phyloP scores from a whole-genome alignment of 169 alveolate species.

The Cryptosporidium sp. region DNA sequence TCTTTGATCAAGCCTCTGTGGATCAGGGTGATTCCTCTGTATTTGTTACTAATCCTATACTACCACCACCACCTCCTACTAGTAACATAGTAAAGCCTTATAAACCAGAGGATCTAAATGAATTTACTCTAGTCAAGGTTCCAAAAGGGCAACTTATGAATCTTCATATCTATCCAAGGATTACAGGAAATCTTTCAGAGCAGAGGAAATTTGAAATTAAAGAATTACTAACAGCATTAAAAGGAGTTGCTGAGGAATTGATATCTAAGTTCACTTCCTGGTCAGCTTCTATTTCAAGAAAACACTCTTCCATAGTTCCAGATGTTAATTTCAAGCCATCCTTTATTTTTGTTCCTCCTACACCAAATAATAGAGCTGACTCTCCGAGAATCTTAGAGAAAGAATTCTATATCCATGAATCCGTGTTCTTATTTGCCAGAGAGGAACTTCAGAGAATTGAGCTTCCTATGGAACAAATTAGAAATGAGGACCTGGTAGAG shows the following conservation, averaged over 20 bases:
- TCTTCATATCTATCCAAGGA: constrained; percentile 20
- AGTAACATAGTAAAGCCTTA: background rate
- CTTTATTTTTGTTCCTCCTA: constrained; percentile 65
- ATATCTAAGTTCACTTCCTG: constrained; percentile 39
- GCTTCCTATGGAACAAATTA: constrained; percentile 1
- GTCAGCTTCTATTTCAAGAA: constrained; percentile 30
- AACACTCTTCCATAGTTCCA: constrained; percentile 42
- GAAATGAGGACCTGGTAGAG: constrained; percentile 15
- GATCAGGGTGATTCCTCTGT: background rate
- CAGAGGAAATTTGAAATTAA: constrained; percentile 29
- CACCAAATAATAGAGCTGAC: constrained; percentile 69
- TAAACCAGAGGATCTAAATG: constrained; percentile 30
- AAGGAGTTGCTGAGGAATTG: constrained; percentile 22
- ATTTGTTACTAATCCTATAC: background rate
- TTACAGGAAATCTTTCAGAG: constrained; percentile 12
- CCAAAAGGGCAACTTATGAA: constrained; percentile 15
- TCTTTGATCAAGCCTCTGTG: constrained; percentile 27
- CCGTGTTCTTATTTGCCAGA: constrained; percentile 30
- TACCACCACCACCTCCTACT: background rate
- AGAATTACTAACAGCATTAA: constrained; percentile 25
- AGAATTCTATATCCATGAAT: constrained; percentile 6
- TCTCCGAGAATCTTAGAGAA: constrained; percentile 26
- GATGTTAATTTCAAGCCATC: constrained; percentile 15
- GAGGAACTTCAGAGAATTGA: constrained; percentile 47
- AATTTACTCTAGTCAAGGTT: constrained; percentile 32